These are phyloP conservation scores for Scutellaria baicalensis DNA, from an alignment of 257 asterid genomes.

Conservation along the genomic window DNA sequence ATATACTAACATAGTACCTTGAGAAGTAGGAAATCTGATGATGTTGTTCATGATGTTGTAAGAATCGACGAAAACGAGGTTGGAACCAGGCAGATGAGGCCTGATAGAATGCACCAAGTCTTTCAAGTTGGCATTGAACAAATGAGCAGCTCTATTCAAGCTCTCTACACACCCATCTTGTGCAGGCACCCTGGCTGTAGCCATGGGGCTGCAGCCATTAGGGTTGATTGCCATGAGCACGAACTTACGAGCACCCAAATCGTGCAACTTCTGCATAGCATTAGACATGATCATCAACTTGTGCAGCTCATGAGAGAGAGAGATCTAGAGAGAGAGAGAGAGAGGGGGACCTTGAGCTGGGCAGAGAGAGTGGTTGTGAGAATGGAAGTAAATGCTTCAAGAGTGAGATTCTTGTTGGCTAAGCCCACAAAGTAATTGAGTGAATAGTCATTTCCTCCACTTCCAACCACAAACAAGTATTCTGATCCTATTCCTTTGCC, in stretches of 20 bases:
- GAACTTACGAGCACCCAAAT: conserved; percentile 67
- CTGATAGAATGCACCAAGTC: conserved; percentile 31
- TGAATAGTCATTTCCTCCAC: conserved; percentile 78
- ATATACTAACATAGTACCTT: conserved; percentile 27
- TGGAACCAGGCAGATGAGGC: conserved; percentile 50
- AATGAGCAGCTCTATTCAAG: conserved; percentile 33
- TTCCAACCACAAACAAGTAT: conserved; percentile 58
- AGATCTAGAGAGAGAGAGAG: too few species aligned
- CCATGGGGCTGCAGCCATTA: conserved; percentile 66
- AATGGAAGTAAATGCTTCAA: conserved; percentile 44
- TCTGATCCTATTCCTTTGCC: conserved; percentile 14
- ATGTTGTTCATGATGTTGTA: conserved; percentile 49
- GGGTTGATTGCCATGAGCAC: conserved; percentile 60
- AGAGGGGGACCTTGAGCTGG: conserved; percentile 46
- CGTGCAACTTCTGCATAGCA: conserved; percentile 46
- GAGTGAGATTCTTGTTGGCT: conserved; percentile 27
- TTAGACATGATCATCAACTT: neutral
- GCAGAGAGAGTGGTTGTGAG: conserved; percentile 33
- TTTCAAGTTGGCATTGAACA: conserved; percentile 47
- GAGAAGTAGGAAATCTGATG: conserved; percentile 32
- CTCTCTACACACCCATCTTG: conserved; percentile 26
- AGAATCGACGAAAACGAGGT: conserved; percentile 47
- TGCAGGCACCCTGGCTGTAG: conserved; percentile 25
- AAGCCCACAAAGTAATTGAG: conserved; percentile 43
- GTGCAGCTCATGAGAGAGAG: too few species aligned